These are phyloP conservation scores for Saposhnikovia divaricata DNA, from an alignment of 129 eudicot species.

Conservation along the genomic window DNA sequence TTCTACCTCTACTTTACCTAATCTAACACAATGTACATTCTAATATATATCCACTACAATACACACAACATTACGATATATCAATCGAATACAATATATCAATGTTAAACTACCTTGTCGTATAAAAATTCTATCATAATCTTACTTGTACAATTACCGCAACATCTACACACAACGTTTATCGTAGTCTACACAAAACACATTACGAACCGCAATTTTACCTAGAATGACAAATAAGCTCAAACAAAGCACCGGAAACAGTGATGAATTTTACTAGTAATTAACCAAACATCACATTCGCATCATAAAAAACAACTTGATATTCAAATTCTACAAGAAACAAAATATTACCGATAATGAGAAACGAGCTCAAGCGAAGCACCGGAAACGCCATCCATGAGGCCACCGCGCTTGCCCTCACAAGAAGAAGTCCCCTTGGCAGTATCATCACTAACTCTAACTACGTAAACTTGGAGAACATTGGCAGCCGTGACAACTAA, in stretches of 20 bases:
- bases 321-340: background rate
- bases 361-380: slow-evolving; percentile 68
- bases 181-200: too few species aligned
- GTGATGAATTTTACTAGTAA: too few species aligned
- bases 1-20: background rate
- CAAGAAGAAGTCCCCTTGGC: slow-evolving; percentile 10
- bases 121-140: background rate
- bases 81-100: background rate
- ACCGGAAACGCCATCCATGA: slow-evolving; percentile 67
- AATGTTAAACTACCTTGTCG: background rate
- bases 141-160: background rate
- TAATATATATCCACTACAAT: too few species aligned
- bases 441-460: slow-evolving; percentile 56
- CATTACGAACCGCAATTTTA: background rate
- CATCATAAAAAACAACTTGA: background rate
- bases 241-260: slow-evolving; percentile 53
- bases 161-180: background rate
- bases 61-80: too few species aligned
- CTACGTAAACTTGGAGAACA: slow-evolving; percentile 56
- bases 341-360: background rate
- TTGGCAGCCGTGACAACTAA: slow-evolving; percentile 69
- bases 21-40: too few species aligned
- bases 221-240: slow-evolving; percentile 80
- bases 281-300: background rate
- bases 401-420: slow-evolving; percentile 76